A percentile compares a stretch with the other conserved stretches of the same genome.
Evolutionary conservation across 2,329 filamentous ascomycete species (phyloP).

Genomic region (Verticillium alfalfae): DNA sequence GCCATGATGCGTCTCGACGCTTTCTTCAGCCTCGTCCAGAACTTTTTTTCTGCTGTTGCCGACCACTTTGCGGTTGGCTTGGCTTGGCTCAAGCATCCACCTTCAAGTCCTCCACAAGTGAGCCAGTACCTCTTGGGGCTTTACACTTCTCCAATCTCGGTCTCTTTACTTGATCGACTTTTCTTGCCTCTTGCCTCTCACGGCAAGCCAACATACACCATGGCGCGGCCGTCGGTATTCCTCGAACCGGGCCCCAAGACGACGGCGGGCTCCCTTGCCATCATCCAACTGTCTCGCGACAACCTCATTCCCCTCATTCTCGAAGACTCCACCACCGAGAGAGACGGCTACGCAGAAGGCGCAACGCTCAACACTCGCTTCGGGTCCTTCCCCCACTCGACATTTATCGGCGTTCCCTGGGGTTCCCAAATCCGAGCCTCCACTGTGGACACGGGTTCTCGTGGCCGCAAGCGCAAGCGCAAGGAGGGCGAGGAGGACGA

Average conservation of each 20-base stretch:
- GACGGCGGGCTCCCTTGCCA: slow-evolving; percentile 62
- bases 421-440: slow-evolving; percentile 89
- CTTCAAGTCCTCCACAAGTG: neutral
- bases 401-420: slow-evolving; percentile 75
- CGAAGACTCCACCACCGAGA: slow-evolving; percentile 46
- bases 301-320: slow-evolving; percentile 73
- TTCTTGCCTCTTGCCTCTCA: too few species aligned
- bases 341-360: slow-evolving; percentile 70
- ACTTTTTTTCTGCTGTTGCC: neutral
- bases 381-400: slow-evolving; percentile 81
- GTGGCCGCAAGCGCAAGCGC: slow-evolving; percentile 64
- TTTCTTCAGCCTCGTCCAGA: neutral
- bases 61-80: neutral
- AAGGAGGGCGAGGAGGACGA: slow-evolving; percentile 41
- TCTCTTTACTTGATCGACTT: neutral
- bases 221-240: slow-evolving; percentile 64
- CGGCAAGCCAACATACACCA: slow-evolving; percentile 12
- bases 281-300: slow-evolving; percentile 86
- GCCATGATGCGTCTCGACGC: neutral
- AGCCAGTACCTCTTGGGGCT: too few species aligned
- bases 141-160: neutral
- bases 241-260: slow-evolving; percentile 63
- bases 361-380: slow-evolving; percentile 88
- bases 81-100: neutral
- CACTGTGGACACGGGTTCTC: slow-evolving; percentile 84